Conservation (phyloP, 2,329 filamentous ascomycete species). For the Nemania sp. region DNA sequence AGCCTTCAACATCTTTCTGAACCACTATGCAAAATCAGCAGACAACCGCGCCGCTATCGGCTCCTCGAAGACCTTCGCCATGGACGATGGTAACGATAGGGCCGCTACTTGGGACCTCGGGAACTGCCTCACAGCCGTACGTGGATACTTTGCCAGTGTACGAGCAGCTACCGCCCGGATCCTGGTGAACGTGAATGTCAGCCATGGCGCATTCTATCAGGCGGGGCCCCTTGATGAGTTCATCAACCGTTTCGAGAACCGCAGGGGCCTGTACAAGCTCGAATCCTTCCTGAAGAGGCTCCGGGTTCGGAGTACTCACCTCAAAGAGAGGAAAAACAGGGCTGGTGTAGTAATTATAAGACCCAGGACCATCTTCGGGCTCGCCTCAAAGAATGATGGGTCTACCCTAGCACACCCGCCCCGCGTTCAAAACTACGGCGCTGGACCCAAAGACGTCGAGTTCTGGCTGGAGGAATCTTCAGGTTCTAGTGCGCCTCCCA, state of each 20-base stretch:
- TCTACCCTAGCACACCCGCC: not conserved
- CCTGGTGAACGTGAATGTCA: slow-evolving; percentile 43
- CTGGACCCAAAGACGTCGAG: slow-evolving; percentile 52
- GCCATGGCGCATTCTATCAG: slow-evolving; percentile 41
- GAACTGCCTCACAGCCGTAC: slow-evolving; percentile 32
- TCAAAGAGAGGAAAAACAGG: not conserved
- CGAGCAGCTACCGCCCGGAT: slow-evolving; percentile 39
- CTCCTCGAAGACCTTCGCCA: no score
- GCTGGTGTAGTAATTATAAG: not conserved
- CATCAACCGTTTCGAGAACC: not conserved
- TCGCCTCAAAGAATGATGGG: slow-evolving; percentile 7
- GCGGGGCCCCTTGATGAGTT: not conserved
- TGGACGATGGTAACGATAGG: no score
- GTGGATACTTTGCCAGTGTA: slow-evolving; percentile 42
- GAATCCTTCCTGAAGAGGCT: not conserved
- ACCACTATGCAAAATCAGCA: no score
- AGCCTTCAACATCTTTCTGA: no score
- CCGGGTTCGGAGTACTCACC: slow-evolving; percentile 2
- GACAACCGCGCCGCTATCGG: no score
- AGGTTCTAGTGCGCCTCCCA: not conserved
- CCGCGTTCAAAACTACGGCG: not conserved
- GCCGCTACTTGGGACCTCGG: no score
- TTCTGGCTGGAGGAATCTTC: slow-evolving; percentile 51
- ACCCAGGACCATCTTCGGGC: slow-evolving; percentile 2
- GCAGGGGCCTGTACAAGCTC: not conserved